A percentile compares a stretch with the other conserved stretches of the same genome.
Conservation (phyloP, 2,329 filamentous ascomycete genomes). For the Mycosphaerella sp. region DNA sequence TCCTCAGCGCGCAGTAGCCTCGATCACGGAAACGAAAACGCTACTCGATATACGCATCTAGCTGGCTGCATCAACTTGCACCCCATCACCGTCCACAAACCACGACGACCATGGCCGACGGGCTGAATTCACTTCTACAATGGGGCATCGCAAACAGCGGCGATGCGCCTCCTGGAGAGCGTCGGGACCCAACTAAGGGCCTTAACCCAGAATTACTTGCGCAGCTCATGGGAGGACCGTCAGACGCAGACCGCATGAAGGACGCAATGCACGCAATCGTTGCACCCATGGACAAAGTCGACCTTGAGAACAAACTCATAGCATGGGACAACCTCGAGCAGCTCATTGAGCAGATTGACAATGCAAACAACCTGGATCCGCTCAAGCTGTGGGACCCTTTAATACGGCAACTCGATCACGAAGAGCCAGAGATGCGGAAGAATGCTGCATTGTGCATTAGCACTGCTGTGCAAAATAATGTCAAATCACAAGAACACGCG, state of each 20-base stretch:
- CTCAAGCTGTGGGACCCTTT: constrained; percentile 78
- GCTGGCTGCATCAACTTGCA: not conserved
- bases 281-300: constrained; percentile 49
- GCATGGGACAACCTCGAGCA: constrained; percentile 96
- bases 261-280: constrained; percentile 72
- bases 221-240: constrained; percentile 73
- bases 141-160: constrained; percentile 65
- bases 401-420: constrained; percentile 60
- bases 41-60: not conserved
- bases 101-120: constrained; percentile 19
- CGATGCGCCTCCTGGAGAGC: constrained; percentile 31
- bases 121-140: constrained; percentile 69
- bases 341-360: constrained; percentile 86
- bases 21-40: not conserved
- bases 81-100: not conserved
- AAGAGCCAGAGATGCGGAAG: constrained; percentile 65
- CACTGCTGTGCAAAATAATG: constrained; percentile 95
- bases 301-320: constrained; percentile 68
- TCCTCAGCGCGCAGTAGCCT: not conserved
- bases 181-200: constrained; percentile 35
- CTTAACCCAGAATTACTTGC: constrained; percentile 66
- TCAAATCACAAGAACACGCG: constrained; percentile 69
- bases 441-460: constrained; percentile 94
- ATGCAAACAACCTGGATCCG: constrained; percentile 85
- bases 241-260: constrained; percentile 88